Evolutionary conservation across 176 grass and related monocot species (phyloP).

Genomic region (Typha latifolia): DNA sequence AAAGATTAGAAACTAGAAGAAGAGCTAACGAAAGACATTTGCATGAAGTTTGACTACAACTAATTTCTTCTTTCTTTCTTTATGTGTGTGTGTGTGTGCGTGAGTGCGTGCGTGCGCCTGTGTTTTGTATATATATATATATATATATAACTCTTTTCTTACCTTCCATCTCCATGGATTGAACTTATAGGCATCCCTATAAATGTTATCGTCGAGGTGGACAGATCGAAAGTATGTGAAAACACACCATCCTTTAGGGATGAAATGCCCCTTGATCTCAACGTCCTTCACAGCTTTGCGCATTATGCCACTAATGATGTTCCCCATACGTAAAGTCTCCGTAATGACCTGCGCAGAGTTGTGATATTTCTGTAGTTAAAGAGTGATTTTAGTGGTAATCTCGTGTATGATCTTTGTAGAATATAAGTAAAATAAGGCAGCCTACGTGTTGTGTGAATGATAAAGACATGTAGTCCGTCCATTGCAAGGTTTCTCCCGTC

Average conservation of each 20-base stretch:
- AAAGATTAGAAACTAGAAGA: not conserved
- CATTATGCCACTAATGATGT: conserved; percentile 96
- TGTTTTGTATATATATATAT: not conserved
- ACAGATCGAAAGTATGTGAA: conserved; percentile 87
- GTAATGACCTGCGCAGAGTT: conserved; percentile 41
- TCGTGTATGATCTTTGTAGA: not conserved
- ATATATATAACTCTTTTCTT: not conserved
- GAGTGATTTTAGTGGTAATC: too few relatives aligned
- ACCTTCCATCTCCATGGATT: conserved; percentile 99
- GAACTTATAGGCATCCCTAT: conserved; percentile 71
- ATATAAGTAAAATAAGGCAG: too few relatives aligned
- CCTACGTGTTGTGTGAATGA: conserved; percentile 92
- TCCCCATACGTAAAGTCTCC: conserved; percentile 67
- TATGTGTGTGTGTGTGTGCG: too few relatives aligned
- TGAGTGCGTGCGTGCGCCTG: too few relatives aligned
- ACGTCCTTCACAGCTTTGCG: conserved; percentile 72
- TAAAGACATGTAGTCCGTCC: conserved; percentile 86
- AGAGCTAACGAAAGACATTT: not conserved
- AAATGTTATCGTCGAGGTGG: conserved; percentile 62
- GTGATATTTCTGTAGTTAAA: too few relatives aligned
- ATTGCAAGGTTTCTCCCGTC: conserved; percentile 47
- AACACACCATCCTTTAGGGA: conserved; percentile 92
- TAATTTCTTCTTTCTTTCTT: not conserved
- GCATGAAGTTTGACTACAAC: conserved; percentile 3
- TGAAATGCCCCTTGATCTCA: conserved; percentile 82